These are phyloP conservation scores for Tardiomyces digboiensis DNA, from an alignment of 1,139 yeast genomes.

Conservation along the genomic window DNA sequence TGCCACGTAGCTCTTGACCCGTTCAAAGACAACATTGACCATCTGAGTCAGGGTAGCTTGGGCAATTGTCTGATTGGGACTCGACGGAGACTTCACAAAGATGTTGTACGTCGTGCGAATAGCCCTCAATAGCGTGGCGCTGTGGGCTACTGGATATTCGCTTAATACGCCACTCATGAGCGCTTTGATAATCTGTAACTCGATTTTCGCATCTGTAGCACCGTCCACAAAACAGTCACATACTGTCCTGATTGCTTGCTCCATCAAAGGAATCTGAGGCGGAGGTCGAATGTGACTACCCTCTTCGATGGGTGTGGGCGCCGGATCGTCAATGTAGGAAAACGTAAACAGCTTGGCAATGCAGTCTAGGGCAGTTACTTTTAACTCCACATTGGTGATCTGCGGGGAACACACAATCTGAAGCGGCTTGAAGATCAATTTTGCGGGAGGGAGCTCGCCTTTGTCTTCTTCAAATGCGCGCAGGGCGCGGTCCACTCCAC, in stretches of 20 bases:
- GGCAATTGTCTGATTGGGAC: slow-evolving; percentile 86
- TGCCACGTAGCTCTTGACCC: slow-evolving; percentile 36
- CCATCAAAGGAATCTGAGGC: slow-evolving; percentile 54
- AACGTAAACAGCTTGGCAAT: slow-evolving; percentile 58
- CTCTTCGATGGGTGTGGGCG: slow-evolving; percentile 28
- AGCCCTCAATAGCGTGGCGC: slow-evolving; percentile 80
- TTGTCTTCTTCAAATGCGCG: slow-evolving; percentile 21
- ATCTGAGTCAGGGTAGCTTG: slow-evolving; percentile 94
- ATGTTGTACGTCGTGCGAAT: slow-evolving; percentile 90
- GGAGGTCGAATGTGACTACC: slow-evolving; percentile 37
- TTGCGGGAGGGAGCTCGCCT: slow-evolving; percentile 32
- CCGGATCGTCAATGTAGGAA: slow-evolving; percentile 46
- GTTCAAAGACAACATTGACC: slow-evolving; percentile 73
- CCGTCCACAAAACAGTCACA: slow-evolving; percentile 87
- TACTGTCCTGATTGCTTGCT: slow-evolving; percentile 78
- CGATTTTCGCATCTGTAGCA: slow-evolving; percentile 81
- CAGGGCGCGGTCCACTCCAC: slow-evolving; percentile 34
- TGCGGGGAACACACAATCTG: slow-evolving; percentile 45
- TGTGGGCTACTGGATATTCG: slow-evolving; percentile 80
- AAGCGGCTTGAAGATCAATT: slow-evolving; percentile 49
- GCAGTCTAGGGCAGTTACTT: slow-evolving; percentile 52
- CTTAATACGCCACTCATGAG: slow-evolving; percentile 79
- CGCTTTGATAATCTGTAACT: slow-evolving; percentile 87
- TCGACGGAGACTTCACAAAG: slow-evolving; percentile 71
- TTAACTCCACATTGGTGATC: slow-evolving; percentile 40